Conservation (phyloP, 768 basidiomycete genomes). For the Tubosaeta brunneosetosa region DNA sequence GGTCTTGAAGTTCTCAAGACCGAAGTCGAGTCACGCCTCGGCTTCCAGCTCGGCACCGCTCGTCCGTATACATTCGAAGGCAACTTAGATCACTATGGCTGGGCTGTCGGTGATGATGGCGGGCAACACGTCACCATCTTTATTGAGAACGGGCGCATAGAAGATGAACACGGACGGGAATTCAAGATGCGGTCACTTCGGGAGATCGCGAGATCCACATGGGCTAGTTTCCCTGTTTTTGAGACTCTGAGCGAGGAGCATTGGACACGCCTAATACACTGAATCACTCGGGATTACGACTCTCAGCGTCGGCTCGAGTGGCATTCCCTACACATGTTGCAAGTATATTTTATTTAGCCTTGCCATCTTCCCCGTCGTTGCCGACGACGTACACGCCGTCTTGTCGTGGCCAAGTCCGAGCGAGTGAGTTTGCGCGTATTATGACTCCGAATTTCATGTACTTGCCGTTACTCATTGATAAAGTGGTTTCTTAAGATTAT, state of each 20-base stretch:
- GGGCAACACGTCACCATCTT: conserved; percentile 89
- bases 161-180: conserved; percentile 83
- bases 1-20: conserved; percentile 81
- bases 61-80: conserved; percentile 77
- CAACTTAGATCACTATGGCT: conserved; percentile 94
- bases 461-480: conserved; percentile 86
- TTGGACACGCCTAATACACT: conserved; percentile 91
- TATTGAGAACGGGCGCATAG: conserved; percentile 98
- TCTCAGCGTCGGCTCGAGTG: conserved; percentile 94
- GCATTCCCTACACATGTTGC: conserved; percentile 95
- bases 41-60: conserved; percentile 68
- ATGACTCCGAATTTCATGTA: conserved; percentile 44
- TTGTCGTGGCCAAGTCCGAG: conserved; percentile 79
- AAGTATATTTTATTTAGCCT: conserved; percentile 9
- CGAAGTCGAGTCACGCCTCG: conserved; percentile 87
- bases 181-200: conserved; percentile 92
- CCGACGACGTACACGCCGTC: conserved; percentile 35
- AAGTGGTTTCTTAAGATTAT: conserved; percentile 48
- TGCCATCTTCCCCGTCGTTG: background rate
- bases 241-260: conserved; percentile 73
- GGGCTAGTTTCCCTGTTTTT: conserved; percentile 86
- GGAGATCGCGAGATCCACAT: conserved; percentile 91
- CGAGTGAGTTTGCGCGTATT: conserved; percentile 36
- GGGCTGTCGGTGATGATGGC: conserved; percentile 84
- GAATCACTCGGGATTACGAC: conserved; percentile 67